Conservation (phyloP, 1,284 basidiomycete species). For the Cerrena zonata region DNA sequence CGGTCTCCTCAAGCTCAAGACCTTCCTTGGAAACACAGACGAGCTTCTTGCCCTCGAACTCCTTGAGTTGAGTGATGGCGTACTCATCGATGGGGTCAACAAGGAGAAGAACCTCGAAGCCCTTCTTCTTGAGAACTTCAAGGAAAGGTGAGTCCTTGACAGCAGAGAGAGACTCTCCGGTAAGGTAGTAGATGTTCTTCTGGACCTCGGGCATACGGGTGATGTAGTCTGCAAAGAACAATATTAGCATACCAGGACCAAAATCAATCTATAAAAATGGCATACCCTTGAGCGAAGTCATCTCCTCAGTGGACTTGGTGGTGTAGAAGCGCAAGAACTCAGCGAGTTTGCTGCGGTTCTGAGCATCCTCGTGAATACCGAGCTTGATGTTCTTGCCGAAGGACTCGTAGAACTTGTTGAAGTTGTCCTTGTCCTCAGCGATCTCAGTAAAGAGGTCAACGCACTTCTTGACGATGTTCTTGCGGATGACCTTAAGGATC, state of each 20-base stretch:
- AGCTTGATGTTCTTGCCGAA: slow-evolving; percentile 98
- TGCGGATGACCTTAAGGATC: slow-evolving; percentile 99
- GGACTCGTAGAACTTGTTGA: slow-evolving; percentile 91
- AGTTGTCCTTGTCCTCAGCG: slow-evolving; percentile 99
- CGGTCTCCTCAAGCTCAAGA: slow-evolving; percentile 97
- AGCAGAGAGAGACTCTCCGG: slow-evolving; percentile 91
- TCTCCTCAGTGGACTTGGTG: slow-evolving; percentile 91
- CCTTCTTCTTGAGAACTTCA: slow-evolving; percentile 99
- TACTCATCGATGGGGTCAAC: slow-evolving; percentile 99
- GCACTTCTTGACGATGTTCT: slow-evolving; percentile 98
- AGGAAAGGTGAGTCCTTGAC: slow-evolving; percentile 97
- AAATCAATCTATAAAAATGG: slow-evolving; percentile 9
- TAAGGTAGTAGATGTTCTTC: slow-evolving; percentile 99
- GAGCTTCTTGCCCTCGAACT: slow-evolving; percentile 98
- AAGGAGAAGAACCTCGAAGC: slow-evolving; percentile 96
- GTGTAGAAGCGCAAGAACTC: slow-evolving; percentile 99
- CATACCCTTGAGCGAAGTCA: slow-evolving; percentile 88
- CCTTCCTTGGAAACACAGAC: slow-evolving; percentile 99
- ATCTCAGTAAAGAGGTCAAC: slow-evolving; percentile 94
- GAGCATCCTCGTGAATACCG: slow-evolving; percentile 97
- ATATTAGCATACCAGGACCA: slow-evolving; percentile 7
- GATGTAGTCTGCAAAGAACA: slow-evolving; percentile 99
- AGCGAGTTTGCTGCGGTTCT: slow-evolving; percentile 98
- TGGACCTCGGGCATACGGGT: slow-evolving; percentile 99
- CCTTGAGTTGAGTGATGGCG: slow-evolving; percentile 96